Base-by-base conservation (phyloP, 2,329 filamentous ascomycete genomes). In the Fusarium protoensiforme region DNA sequence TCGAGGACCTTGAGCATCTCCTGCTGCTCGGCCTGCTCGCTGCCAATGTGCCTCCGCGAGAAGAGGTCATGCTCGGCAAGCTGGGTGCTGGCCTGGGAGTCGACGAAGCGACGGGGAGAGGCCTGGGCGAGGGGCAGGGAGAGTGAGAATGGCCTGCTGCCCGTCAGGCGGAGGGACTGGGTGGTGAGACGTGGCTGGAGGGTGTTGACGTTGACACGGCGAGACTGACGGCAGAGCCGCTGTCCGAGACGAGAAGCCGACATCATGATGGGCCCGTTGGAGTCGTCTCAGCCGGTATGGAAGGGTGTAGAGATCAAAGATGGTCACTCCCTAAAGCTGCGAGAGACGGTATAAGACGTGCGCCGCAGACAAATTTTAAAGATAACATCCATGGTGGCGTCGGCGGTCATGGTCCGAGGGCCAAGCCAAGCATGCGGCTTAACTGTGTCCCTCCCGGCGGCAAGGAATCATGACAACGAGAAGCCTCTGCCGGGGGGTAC, bases 1-100 rank as follows among this genome's bases (percentile, higher is more conserved):
- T 94, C 91, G 39, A 98, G 87, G 2, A 89, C 88, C 77, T 92
- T 90, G 69, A 98, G 90, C 95, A 98, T 98, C 77, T 92, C 86
- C 74, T 91, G 85, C 1, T 90, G 89, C 64, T 93, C 91, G 43
- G 85, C 84, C 33, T 90, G 86, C 65, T 92, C 91, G 7, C 94
- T 94, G 4, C 95, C 95, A 83, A 98, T 97, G 83, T 98, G 95
- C 58, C 95, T 91, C 68, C 93, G 90, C 60, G 93, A 88, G 80
- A 98, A 97, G 65, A 73, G 69, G 67, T 79, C 77, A 69, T 79
- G 77, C 39, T 78, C 68, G 6, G 65, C 57, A 56, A 77, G 57
- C 54, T 75, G 59, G 4, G 22, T 59, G 61, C 67, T 78, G 56
- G 58, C 72, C 66, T 75, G 68, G 5, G 67, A 68, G 57, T 75